These are phyloP conservation scores for Globisporangium nagaii DNA, from an alignment of 352 stramenopile species.

Conservation along the genomic window DNA sequence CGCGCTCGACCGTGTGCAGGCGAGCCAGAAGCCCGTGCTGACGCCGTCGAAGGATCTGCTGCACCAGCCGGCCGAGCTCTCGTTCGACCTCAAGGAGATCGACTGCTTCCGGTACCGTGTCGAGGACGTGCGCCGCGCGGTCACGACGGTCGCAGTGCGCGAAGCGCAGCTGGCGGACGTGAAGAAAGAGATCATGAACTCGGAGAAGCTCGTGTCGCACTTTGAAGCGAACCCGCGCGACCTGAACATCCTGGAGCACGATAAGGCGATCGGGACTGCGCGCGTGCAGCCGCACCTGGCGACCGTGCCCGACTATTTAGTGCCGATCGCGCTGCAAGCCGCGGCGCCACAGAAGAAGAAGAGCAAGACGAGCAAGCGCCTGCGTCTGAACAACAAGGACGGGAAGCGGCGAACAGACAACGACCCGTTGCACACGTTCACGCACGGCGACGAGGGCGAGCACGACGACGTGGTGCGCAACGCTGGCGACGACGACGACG, in stretches of 20 bases:
- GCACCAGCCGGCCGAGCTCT: conserved; percentile 92
- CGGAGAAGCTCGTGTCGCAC: conserved; percentile 93
- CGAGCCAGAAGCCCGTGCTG: conserved; percentile 84
- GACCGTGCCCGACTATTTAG: conserved; percentile 96
- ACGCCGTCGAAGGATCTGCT: conserved; percentile 80
- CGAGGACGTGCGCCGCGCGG: conserved; percentile 92
- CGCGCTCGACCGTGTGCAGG: conserved; percentile 89
- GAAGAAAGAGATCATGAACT: conserved; percentile 98
- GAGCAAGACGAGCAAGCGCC: conserved; percentile 73
- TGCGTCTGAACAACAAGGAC: conserved; percentile 42
- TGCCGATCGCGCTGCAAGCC: conserved; percentile 93
- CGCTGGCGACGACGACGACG: conserved; percentile 25
- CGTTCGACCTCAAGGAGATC: conserved; percentile 98
- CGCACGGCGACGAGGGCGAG: conserved; percentile 55
- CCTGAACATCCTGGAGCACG: conserved; percentile 94
- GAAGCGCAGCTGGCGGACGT: conserved; percentile 95
- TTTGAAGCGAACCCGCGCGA: conserved; percentile 97
- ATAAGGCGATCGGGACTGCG: conserved; percentile 92
- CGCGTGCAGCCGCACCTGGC: conserved; percentile 93
- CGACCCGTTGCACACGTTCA: conserved; percentile 96
- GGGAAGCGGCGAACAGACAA: conserved; percentile 90
- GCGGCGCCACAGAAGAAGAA: conserved; percentile 75
- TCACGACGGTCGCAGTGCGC: conserved; percentile 93
- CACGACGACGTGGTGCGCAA: conserved; percentile 11
- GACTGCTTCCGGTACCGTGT: conserved; percentile 98